phyloP scores from a whole-genome alignment of 2,329 filamentous ascomycete species.

The Alternaria angustiovoidea region DNA sequence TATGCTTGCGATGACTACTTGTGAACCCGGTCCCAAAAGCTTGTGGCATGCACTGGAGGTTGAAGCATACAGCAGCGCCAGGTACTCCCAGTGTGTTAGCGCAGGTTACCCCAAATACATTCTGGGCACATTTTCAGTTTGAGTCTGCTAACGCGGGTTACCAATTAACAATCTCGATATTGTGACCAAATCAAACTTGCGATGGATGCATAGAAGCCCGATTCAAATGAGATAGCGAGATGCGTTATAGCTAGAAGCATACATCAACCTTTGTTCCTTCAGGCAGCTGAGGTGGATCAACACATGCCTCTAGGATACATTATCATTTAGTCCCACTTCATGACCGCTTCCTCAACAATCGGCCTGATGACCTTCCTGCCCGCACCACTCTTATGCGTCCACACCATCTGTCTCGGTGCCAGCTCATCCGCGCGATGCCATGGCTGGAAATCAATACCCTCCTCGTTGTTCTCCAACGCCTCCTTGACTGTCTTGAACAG shows the following conservation, averaged over 20 bases:
- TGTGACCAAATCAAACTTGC: background rate
- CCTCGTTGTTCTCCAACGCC: constrained; percentile 53
- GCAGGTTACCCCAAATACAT: no score
- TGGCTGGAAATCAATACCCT: constrained; percentile 51
- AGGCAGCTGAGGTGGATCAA: background rate
- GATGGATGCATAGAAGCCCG: background rate
- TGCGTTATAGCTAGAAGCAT: background rate
- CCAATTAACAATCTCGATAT: background rate
- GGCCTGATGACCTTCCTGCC: constrained; percentile 57
- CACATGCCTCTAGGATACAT: background rate
- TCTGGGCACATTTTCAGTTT: no score
- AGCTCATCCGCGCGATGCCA: constrained; percentile 56
- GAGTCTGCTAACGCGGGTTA: no score
- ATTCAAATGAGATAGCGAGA: background rate
- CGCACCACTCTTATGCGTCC: constrained; percentile 52
- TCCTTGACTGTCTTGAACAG: constrained; percentile 53
- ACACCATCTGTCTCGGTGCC: constrained; percentile 57
- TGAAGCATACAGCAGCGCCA: background rate
- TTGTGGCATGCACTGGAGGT: no score
- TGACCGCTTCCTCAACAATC: constrained; percentile 57
- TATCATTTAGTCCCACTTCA: constrained; percentile 47
- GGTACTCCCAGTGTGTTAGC: no score
- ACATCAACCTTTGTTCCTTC: background rate
- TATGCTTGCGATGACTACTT: no score
- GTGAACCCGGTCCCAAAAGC: no score